These are phyloP conservation scores for Debaryomyces sp. DNA, from an alignment of 1,139 yeast genomes.

Conservation along the genomic window DNA sequence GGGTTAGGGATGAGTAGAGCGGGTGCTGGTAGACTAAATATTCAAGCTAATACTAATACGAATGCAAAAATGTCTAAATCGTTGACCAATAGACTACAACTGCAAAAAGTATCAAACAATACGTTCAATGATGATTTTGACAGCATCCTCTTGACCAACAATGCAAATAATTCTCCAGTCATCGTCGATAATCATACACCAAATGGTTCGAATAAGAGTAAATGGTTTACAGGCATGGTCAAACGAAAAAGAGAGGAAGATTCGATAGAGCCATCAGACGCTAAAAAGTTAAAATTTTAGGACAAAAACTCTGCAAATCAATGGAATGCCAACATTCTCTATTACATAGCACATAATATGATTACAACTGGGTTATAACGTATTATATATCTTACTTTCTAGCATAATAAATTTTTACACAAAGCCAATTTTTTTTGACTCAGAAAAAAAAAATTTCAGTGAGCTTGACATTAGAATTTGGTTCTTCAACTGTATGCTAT, in stretches of 20 bases:
- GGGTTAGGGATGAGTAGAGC: constrained; percentile 76
- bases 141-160: constrained; percentile 15
- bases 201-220: constrained; percentile 12
- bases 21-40: constrained; percentile 30
- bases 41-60: constrained; percentile 43
- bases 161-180: neutral
- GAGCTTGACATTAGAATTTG: neutral
- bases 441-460: constrained; percentile 6
- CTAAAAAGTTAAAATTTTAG: constrained; percentile 2
- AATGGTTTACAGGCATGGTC: constrained; percentile 27
- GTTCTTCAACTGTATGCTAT: constrained; percentile 20
- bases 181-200: neutral
- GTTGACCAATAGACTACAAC: constrained; percentile 48
- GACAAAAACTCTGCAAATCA: neutral
- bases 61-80: constrained; percentile 57
- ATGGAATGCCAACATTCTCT: neutral
- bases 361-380: neutral
- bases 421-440: constrained; percentile 3
- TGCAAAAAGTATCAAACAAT: constrained; percentile 14
- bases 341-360: neutral
- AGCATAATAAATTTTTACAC: constrained; percentile 2
- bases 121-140: constrained; percentile 21
- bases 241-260: constrained; percentile 15
- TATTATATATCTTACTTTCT: neutral
- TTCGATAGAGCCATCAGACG: neutral